Evolutionary conservation across 495 filamentous ascomycete genomes (phyloP), one percentile per base, ranked within the genome.

Genomic region (Chaetomium tenue): DNA sequence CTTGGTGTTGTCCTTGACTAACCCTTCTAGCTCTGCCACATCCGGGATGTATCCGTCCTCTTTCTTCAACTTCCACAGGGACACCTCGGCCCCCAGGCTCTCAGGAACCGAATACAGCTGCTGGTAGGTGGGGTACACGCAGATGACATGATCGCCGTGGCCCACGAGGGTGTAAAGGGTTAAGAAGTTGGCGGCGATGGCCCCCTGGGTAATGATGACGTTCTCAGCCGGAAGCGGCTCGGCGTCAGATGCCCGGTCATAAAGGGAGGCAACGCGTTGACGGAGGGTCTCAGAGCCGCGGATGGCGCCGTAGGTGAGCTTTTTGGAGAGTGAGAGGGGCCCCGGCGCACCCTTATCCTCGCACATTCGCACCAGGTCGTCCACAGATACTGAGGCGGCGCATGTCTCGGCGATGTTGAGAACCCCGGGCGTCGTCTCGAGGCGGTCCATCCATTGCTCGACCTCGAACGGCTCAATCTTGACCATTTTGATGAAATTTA

Each of bases 371-470:
- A 78, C 78, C 3, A 96, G 83, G 26, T 93, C 85, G 39, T 89
- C 80, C 48, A 96, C 76, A 0, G 92, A 96, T 20, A 96, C 82
- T 9, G 91, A 92, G 16, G 89, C 87, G 50, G 84, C 88, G 75
- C 92, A 97, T 1, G 92, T 94, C 74, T 97, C 92, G 64, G 91
- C 91, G 54, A 92, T 84, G 72, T 96, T 95, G 73, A 92, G 84
- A 33, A 89, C 88, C 16, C 86, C 87, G 0, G 79, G 81, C 5
- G 82, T 87, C 11, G 72, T 83, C 68, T 97, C 91, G 74, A 92
- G 87, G 58, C 83, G 78, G 81, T 94, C 89, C 92, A 97, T 96
- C 91, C 92, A 97, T 86, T 95, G 86, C 77, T 96, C 91, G 15
- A 95, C 89, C 25, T 86, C 85, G 72, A 95, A 96, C 20, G 83